Evolutionary conservation across 331 rosid genomes (phyloP).

Genomic region (Quercus phellos): DNA sequence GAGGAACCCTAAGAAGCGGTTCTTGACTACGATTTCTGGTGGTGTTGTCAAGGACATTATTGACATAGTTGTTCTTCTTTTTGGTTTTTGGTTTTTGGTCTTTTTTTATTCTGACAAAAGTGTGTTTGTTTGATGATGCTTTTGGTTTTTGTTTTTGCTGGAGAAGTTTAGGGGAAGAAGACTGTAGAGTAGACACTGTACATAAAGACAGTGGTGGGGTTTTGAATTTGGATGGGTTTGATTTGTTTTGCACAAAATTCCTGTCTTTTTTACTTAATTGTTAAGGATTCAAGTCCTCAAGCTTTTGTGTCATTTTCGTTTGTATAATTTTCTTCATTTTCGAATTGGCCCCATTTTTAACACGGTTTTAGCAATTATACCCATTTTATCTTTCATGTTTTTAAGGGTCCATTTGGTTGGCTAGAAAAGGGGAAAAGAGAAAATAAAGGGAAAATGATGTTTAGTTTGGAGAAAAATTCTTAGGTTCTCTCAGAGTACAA

Average conservation of each 20-base stretch:
- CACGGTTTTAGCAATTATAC: not conserved
- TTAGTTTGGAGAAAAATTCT: no score
- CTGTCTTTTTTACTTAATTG: not conserved
- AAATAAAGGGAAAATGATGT: no score
- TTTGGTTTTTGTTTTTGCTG: not conserved
- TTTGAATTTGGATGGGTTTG: not conserved
- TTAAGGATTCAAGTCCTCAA: not conserved
- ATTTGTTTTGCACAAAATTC: not conserved
- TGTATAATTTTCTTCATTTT: not conserved
- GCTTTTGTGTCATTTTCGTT: not conserved
- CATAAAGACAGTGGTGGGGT: not conserved
- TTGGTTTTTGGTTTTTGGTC: not conserved
- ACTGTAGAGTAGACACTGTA: no score
- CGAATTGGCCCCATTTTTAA: not conserved
- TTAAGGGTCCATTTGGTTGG: no score
- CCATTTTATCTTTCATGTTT: not conserved
- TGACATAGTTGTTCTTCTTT: not conserved
- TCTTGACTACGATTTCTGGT: constrained; percentile 44
- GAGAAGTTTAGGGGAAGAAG: not conserved
- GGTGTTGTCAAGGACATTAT: constrained; percentile 3
- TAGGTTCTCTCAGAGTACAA: no score
- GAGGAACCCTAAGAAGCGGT: constrained; percentile 63
- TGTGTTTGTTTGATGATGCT: not conserved
- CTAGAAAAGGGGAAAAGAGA: no score
- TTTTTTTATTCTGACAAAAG: not conserved